These are phyloP conservation scores for Calocybe cyanea DNA, from an alignment of 768 basidiomycete species.

Conservation along the genomic window DNA sequence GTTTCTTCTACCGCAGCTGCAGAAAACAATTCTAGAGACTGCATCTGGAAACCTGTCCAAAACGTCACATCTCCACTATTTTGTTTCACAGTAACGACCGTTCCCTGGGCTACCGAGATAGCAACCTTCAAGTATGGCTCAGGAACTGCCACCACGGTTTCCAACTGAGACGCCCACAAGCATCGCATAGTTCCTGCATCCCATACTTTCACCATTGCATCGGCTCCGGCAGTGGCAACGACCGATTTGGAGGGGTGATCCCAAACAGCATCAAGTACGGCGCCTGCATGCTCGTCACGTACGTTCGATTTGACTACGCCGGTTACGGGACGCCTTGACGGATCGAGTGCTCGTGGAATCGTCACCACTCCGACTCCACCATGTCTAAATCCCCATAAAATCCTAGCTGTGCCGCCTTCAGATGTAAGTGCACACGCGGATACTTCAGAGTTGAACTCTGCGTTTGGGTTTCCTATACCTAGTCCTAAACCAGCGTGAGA, in stretches of 20 bases:
- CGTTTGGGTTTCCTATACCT: constrained; percentile 71
- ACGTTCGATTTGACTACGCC: constrained; percentile 45
- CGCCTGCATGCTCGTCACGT: constrained; percentile 61
- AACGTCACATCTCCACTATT: constrained; percentile 56
- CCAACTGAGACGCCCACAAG: constrained; percentile 57
- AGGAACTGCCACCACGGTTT: constrained; percentile 28
- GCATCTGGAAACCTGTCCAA: constrained; percentile 42
- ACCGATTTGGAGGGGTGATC: constrained; percentile 24
- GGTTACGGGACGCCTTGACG: constrained; percentile 37
- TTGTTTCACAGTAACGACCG: constrained; percentile 46
- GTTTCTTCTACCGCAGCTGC: constrained; percentile 23
- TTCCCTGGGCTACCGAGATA: constrained; percentile 36
- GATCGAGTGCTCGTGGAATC: constrained; percentile 57
- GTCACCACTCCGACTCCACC: constrained; percentile 65
- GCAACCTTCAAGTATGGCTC: constrained; percentile 53
- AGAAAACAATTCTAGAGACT: constrained; percentile 16
- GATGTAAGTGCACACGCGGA: constrained; percentile 55
- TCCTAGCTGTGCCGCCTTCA: constrained; percentile 60
- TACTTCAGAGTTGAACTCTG: constrained; percentile 68
- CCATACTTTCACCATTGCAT: constrained; percentile 77
- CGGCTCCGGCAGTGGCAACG: constrained; percentile 53
- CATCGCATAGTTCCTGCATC: constrained; percentile 49
- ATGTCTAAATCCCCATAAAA: constrained; percentile 70
- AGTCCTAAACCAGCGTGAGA: constrained; percentile 53
- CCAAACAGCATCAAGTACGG: constrained; percentile 55